phyloP scores from a whole-genome alignment of 768 basidiomycete genomes.

The Termitomyces heimii region DNA sequence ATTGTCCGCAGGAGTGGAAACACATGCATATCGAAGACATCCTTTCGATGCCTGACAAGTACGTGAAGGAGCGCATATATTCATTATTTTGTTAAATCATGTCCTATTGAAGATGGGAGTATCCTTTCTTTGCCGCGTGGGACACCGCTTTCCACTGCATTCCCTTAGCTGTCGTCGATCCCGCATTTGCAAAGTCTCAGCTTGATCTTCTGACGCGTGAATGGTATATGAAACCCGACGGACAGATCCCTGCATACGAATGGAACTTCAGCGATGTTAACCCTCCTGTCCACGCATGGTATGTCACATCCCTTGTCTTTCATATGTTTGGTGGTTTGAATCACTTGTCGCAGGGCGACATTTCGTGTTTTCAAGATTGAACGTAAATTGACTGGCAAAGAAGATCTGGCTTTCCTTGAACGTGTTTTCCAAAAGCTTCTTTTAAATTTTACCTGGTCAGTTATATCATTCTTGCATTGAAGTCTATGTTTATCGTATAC shows the following conservation, averaged over 20 bases:
- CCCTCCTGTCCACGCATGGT: slow-evolving; percentile 98
- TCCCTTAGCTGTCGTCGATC: slow-evolving; percentile 93
- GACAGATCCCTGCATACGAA: slow-evolving; percentile 97
- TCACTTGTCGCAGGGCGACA: slow-evolving; percentile 60
- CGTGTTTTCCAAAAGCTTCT: slow-evolving; percentile 97
- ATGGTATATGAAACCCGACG: slow-evolving; percentile 99
- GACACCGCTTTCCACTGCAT: slow-evolving; percentile 99
- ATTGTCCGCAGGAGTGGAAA: slow-evolving; percentile 70
- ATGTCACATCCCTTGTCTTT: slow-evolving; percentile 11
- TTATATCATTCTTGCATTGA: background rate
- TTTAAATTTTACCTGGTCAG: slow-evolving; percentile 93
- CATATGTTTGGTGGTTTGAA: background rate
- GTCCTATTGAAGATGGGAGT: slow-evolving; percentile 71
- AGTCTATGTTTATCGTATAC: background rate
- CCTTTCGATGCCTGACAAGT: slow-evolving; percentile 99
- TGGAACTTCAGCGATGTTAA: slow-evolving; percentile 99
- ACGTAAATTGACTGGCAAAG: slow-evolving; percentile 86
- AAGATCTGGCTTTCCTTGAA: slow-evolving; percentile 91
- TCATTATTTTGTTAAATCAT: slow-evolving; percentile 1
- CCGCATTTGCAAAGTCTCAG: slow-evolving; percentile 95
- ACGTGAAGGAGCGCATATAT: slow-evolving; percentile 15
- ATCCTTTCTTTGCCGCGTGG: slow-evolving; percentile 99
- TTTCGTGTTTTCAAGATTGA: slow-evolving; percentile 99
- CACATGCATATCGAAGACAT: slow-evolving; percentile 95
- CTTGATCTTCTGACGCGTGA: slow-evolving; percentile 93